phyloP scores from a whole-genome alignment of 208 protist species.

The Trypanosoma platydactyli region DNA sequence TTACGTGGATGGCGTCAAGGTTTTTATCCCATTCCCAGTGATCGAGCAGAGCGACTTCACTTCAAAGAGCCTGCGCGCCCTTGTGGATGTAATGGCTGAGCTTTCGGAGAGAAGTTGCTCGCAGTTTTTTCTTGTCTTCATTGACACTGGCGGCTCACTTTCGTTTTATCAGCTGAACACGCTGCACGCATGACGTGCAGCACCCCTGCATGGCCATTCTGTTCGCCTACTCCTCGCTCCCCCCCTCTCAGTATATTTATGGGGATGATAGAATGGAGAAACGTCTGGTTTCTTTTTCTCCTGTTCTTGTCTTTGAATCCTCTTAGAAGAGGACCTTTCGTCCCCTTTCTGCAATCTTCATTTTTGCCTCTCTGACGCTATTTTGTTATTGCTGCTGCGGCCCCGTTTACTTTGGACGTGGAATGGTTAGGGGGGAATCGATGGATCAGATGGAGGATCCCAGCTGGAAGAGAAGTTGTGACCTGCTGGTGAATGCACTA shows the following conservation, averaged over 20 bases:
- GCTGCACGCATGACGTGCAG: conserved; percentile 18
- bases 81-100: conserved; percentile 7
- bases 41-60: conserved; percentile 24
- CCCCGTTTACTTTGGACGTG: not conserved
- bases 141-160: conserved; percentile 51
- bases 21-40: conserved; percentile 43
- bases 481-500: conserved; percentile 55
- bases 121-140: conserved; percentile 46
- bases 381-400: too few relatives aligned
- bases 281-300: not conserved
- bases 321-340: too few relatives aligned
- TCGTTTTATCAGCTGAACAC: conserved; percentile 47
- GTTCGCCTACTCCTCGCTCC: too few relatives aligned
- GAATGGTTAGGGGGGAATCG: not conserved
- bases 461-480: conserved; percentile 74
- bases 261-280: too few relatives aligned
- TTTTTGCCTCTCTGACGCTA: too few relatives aligned
- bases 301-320: not conserved
- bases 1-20: conserved; percentile 14
- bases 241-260: not conserved
- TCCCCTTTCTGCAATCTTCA: too few relatives aligned
- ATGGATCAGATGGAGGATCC: conserved; percentile 50
- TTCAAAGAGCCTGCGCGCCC: conserved; percentile 6
- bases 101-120: conserved; percentile 5
- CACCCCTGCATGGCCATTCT: not conserved